Evolutionary conservation across 805 yeast species (phyloP).

Genomic region (Metschnikowia reukaufii): DNA sequence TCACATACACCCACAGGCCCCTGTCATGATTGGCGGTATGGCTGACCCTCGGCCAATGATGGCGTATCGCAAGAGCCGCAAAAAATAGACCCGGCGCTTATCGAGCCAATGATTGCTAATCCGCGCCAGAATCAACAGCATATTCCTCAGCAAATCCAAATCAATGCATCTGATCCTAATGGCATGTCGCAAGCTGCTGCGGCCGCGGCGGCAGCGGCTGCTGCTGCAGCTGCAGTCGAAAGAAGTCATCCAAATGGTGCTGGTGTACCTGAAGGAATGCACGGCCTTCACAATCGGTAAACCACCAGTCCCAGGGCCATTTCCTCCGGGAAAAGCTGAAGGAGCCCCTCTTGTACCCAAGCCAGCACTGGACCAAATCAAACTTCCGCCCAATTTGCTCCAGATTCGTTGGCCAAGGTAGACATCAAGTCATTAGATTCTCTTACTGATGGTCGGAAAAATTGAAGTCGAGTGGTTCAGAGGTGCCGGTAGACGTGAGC

Average conservation of each 20-base stretch:
- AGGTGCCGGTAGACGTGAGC: constrained; percentile 47
- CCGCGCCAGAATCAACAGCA: neutral
- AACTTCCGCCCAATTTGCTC: constrained; percentile 18
- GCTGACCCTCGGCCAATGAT: constrained; percentile 2
- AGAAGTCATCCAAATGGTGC: constrained; percentile 4
- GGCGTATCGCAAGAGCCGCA: neutral
- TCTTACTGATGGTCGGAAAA: constrained; percentile 55
- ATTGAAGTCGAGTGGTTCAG: constrained; percentile 40
- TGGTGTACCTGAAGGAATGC: neutral
- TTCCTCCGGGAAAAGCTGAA: neutral
- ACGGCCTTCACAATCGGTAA: neutral
- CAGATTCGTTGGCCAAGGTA: constrained; percentile 22
- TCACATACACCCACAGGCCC: neutral
- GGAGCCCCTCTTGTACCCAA: neutral
- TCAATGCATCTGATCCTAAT: constrained; percentile 1
- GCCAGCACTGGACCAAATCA: constrained; percentile 7
- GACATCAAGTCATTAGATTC: constrained; percentile 28
- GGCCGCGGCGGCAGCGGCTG: constrained; percentile 7
- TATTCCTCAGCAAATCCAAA: neutral
- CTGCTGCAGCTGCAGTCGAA: constrained; percentile 7
- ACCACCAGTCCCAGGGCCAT: neutral
- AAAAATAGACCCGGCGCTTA: neutral
- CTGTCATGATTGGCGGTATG: constrained; percentile 5
- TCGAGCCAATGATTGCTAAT: neutral
- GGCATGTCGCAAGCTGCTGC: constrained; percentile 4